Base-by-base conservation (phyloP, 805 yeast species). In the Spathaspora boniae region DNA sequence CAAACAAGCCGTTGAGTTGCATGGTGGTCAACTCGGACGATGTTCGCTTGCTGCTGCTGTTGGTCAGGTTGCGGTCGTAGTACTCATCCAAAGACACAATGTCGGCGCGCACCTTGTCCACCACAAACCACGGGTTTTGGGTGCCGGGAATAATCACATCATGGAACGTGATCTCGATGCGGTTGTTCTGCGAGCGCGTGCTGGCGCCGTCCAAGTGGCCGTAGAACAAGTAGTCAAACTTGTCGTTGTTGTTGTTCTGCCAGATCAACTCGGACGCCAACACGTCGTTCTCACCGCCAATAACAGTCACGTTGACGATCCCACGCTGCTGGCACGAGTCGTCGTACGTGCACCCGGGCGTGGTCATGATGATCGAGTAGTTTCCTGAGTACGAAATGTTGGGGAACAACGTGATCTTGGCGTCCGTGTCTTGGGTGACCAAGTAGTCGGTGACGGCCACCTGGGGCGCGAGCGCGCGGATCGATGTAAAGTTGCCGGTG, bases 261-360 rank as follows among this genome's bases (percentile, higher is more conserved):
- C 78, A 87, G 16, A 91, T 65, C 27, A 70, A 44, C 2, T 61
- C 46, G 1, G 76, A 48, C 2, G 70, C 48, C 3, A 80, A 47
- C 1, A 70, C 38, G 4, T 60, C 60, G 16, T 72, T 75, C 21
- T 71, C 65, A 7, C 68, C 70, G 25, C 74, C 73, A 43, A 58
- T 64, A 2, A 89, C 65, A 0, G 94, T 72, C 0, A 82, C 96
- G 47, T 86, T 86, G 3, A 86, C 91, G 17, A 76, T 72, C 8
- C 95, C 91, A 53, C 98, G 73, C 15, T 62, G 40, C 16, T 54
- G 46, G 60, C 98, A 93, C 0, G 93, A 72, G 33, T 63, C 58
- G 53, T 85, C 95, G 3, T 47, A 54, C 1, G 56, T 35, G 62
- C 98, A 93, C 0, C 98, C 98, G 0, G 96, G 96, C 0, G 98